Base-by-base conservation (phyloP, 768 basidiomycete species). In the Phanerodontia chrysosporium region DNA sequence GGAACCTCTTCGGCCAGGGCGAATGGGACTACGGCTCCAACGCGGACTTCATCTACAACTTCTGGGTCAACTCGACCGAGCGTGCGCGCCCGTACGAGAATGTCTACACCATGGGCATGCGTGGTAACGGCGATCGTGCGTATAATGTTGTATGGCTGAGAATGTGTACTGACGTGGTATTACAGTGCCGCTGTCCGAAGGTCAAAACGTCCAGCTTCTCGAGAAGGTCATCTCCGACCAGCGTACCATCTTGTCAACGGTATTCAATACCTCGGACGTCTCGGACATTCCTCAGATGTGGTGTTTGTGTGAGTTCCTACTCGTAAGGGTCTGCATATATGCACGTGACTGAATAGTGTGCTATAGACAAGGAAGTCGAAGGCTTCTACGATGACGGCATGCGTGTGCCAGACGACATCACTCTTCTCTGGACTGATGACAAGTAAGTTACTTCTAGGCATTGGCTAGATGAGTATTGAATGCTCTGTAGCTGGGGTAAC, bases 381-480 rank as follows among this genome's bases (percentile, higher is more conserved):
- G 83, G 80, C 0, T 87, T 85, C 66, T 88, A 84, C 63, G 82
- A 85, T 60, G 75, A 81, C 53, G 85, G 85, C 12, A 74, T 87
- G 76, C 73, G 72, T 3, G 85, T 83, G 1, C 81, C 82, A 0
- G 85, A 87, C 51, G 84, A 87, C 66, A 73, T 87, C n/a, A 83
- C 80, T 3, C 71, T 87, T 1, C 73, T 87, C 25, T 87, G 86
- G 87, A 74, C 86, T 0, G 89, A 90, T 61, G 89, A 89, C 66
- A 89, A 89, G 83, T 84, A 51, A 8, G 49, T 51, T 51, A 13
- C n/a, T n/a, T 29, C 32, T 49, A 14, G 28, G 21, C 2, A 36
- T 24, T 25, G 44, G 25, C 39, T 13, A 73, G 14, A 84, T 10
- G 16, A n/a, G n/a, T 59, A 13, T 30, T n/a, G 46, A 42, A 57